Evolutionary conservation across 108 stramenopile species (phyloP).

Genomic region (Cyclotella sp.): DNA sequence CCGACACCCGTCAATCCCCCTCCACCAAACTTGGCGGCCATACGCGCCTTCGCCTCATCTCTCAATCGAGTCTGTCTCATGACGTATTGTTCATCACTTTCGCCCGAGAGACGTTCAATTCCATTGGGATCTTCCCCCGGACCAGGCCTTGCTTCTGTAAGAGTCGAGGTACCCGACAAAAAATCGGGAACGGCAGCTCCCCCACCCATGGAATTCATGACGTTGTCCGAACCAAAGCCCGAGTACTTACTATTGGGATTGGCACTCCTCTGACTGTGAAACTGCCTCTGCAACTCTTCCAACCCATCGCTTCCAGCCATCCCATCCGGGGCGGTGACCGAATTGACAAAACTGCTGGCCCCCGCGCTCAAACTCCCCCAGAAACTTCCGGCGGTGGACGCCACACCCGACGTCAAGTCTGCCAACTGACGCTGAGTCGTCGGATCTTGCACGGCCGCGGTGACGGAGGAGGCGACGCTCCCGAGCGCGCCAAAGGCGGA

Average conservation of each 20-base stretch:
- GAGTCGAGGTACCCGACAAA: conserved; percentile 15
- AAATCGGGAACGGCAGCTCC: conserved; percentile 31
- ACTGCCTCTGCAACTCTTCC: conserved; percentile 70
- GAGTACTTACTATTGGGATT: conserved; percentile 70
- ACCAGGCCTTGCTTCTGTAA: conserved; percentile 64
- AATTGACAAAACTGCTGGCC: conserved; percentile 60
- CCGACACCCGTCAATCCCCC: conserved; percentile 55
- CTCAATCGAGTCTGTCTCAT: conserved; percentile 84
- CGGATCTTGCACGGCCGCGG: conserved; percentile 56
- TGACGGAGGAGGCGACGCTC: conserved; percentile 43
- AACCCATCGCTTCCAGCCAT: conserved; percentile 65
- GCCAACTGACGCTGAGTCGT: conserved; percentile 43
- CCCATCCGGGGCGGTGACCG: conserved; percentile 64
- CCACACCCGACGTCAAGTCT: conserved; percentile 31
- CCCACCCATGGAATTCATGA: conserved; percentile 26
- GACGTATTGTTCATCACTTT: conserved; percentile 92
- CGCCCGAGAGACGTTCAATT: conserved; percentile 87
- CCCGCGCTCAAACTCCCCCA: conserved; percentile 75
- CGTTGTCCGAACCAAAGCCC: conserved; percentile 78
- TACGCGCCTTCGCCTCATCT: conserved; percentile 83
- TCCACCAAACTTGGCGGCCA: conserved; percentile 91
- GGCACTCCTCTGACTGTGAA: conserved; percentile 64
- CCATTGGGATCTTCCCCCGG: conserved; percentile 89
- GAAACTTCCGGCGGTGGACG: conserved; percentile 67
- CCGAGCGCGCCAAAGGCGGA: conserved; percentile 62